Evolutionary conservation across 2,329 filamentous ascomycete species (phyloP), one percentile per base, ranked within the genome.

Genomic region (Macrophomina pseudophaseolina): DNA sequence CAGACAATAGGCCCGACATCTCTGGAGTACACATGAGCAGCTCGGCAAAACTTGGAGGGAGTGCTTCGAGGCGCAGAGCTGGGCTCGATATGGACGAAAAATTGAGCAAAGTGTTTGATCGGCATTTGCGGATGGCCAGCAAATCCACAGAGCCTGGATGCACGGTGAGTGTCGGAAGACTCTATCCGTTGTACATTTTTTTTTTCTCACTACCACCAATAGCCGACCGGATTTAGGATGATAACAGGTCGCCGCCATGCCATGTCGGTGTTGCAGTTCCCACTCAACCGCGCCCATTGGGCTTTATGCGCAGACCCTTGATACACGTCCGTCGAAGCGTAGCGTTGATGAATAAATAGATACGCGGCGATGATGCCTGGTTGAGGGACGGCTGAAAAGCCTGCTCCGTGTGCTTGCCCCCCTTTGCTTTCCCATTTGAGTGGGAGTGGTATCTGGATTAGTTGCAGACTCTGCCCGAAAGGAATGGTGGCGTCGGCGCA

Each of bases 41-140:
- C 6, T 48, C 56, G 30, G 56, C 5, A 8, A 18, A 33, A 46
- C 9, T 46, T 33, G 11, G 32, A 28, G 48, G 11, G 11, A 16
- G 48, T 60, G 33, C 54, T 28, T n/a, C 40, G 6, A 18, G 16
- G 54, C 30, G 54, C 35, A 18, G 52, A 33, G 35, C 16, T 33
- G n/a, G 52, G 35, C 38, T 28, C 23, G 38, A 44, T 44, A 23
- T 23, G 33, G 40, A 30, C 2, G 23, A 40, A 46, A 46, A 12
- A 30, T n/a, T 12, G 23, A 33, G n/a, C 53, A 44, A 3, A 23
- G 38, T 44, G 58, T 62, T 62, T 62, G 58, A 62, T 62, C 58
- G 44, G 9, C 44, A 30, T 48, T 12, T 38, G 35, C 7, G 35
- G 35, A 38, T 38, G 42, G 58, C 33, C 30, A 38, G 14, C 42